Conservation (phyloP, 306 rosid genomes). For the Fragaria ananassa region DNA sequence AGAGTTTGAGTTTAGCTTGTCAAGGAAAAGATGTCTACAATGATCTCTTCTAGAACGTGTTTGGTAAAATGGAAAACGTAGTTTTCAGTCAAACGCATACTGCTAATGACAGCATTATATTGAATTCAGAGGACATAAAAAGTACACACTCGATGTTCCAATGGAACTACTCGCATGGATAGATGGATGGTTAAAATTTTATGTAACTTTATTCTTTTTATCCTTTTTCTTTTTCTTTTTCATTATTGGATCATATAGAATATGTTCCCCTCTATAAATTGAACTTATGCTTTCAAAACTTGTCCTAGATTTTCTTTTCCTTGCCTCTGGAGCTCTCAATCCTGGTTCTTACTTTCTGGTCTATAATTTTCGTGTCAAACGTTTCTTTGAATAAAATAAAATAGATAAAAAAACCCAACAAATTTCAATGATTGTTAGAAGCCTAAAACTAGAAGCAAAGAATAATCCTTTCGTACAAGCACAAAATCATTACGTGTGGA, state of each 20-base stretch:
- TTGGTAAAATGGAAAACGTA: constrained; percentile 12
- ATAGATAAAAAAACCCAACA: neutral
- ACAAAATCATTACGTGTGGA: neutral
- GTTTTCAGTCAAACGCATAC: constrained; percentile 4
- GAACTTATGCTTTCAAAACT: neutral
- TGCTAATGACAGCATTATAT: neutral
- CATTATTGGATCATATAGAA: neutral
- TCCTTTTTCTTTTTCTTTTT: neutral
- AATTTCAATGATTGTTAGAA: neutral
- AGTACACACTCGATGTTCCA: constrained; percentile 1
- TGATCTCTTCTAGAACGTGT: constrained; percentile 9
- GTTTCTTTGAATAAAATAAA: neutral
- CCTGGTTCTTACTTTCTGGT: neutral
- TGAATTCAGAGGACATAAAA: constrained; percentile 2
- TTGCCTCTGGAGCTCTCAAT: neutral
- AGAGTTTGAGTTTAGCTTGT: constrained; percentile 33
- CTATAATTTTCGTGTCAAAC: neutral
- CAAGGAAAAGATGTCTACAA: constrained; percentile 19
- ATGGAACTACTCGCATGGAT: constrained; percentile 6
- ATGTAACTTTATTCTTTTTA: neutral
- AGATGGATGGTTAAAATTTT: constrained; percentile 1
- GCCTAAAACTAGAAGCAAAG: neutral
- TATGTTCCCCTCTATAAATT: neutral
- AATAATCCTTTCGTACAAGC: constrained; percentile 1
- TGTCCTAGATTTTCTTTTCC: too few relatives aligned